Conservation (phyloP, 495 filamentous ascomycete species). For the Xylaria grammica region DNA sequence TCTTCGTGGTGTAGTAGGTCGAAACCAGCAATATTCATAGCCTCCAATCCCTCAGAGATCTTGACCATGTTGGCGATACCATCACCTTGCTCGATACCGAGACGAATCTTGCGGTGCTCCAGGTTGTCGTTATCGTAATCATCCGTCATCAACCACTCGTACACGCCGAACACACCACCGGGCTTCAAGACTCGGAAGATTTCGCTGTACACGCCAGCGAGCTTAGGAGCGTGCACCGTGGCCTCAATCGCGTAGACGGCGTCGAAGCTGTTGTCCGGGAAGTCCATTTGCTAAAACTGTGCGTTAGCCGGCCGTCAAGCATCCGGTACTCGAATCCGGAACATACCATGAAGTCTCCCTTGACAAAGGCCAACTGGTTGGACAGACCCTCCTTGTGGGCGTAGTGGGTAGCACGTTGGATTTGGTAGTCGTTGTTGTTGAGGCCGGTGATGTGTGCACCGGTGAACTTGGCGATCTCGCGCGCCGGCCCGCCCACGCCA, state of each 20-base stretch:
- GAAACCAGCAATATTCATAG: constrained; percentile 90
- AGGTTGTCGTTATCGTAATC: constrained; percentile 88
- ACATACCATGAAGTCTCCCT: constrained; percentile 95
- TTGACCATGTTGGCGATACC: constrained; percentile 99
- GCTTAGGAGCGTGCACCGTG: constrained; percentile 90
- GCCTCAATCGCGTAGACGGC: constrained; percentile 98
- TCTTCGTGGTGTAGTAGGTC: constrained; percentile 87
- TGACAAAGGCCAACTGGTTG: constrained; percentile 83
- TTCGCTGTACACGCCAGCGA: constrained; percentile 93
- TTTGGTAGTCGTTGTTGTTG: constrained; percentile 99
- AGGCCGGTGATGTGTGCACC: constrained; percentile 87
- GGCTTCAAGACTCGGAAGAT: constrained; percentile 97
- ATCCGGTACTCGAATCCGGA: not conserved
- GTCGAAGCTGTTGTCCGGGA: constrained; percentile 89
- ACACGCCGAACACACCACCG: constrained; percentile 94
- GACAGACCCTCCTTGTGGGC: constrained; percentile 80
- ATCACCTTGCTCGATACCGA: constrained; percentile 95
- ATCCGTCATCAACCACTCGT: constrained; percentile 99
- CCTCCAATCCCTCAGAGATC: constrained; percentile 79
- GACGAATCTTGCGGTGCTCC: constrained; percentile 86
- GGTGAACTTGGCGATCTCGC: constrained; percentile 96
- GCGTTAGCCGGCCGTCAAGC: not conserved
- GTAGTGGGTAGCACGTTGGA: constrained; percentile 88
- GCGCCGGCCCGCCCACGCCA: constrained; percentile 95
- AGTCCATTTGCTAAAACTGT: constrained; percentile 85